These are phyloP conservation scores for Dorcoceras hygrometricum DNA, from an alignment of 257 asterid genomes.

Conservation along the genomic window DNA sequence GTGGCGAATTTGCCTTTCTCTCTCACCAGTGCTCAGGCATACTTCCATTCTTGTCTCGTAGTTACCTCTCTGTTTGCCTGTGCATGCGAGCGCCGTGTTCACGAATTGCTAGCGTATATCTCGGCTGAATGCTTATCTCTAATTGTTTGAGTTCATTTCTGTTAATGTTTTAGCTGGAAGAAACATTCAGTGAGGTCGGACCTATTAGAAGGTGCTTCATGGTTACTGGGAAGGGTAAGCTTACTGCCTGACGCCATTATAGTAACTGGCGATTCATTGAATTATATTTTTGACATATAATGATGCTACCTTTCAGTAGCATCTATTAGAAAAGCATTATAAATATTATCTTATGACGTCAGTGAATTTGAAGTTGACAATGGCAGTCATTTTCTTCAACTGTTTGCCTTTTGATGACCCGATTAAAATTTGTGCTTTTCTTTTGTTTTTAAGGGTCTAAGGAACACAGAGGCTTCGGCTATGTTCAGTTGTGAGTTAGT, in stretches of 20 bases:
- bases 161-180: slow-evolving; percentile 61
- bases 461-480: slow-evolving; percentile 91
- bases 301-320: not conserved
- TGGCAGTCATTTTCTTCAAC: not conserved
- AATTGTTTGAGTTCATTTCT: not conserved
- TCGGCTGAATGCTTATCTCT: slow-evolving; percentile 18
- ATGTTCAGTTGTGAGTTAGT: slow-evolving; percentile 82
- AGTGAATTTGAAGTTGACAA: slow-evolving; percentile 1
- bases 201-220: slow-evolving; percentile 86
- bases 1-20: slow-evolving; percentile 79
- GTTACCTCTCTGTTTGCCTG: not conserved
- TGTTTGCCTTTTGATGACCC: not conserved
- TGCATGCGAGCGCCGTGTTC: not conserved
- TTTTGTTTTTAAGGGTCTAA: slow-evolving; percentile 51
- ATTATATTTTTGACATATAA: not conserved
- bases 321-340: not conserved
- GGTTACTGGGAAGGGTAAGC: slow-evolving; percentile 78
- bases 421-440: not conserved
- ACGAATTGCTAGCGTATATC: not conserved
- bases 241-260: not conserved
- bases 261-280: not conserved
- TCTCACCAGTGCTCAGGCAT: slow-evolving; percentile 65
- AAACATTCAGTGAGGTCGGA: slow-evolving; percentile 86
- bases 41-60: slow-evolving; percentile 11
- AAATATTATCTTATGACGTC: not conserved